Conservation (phyloP, 805 yeast genomes). For the Lipomyces orientalis region DNA sequence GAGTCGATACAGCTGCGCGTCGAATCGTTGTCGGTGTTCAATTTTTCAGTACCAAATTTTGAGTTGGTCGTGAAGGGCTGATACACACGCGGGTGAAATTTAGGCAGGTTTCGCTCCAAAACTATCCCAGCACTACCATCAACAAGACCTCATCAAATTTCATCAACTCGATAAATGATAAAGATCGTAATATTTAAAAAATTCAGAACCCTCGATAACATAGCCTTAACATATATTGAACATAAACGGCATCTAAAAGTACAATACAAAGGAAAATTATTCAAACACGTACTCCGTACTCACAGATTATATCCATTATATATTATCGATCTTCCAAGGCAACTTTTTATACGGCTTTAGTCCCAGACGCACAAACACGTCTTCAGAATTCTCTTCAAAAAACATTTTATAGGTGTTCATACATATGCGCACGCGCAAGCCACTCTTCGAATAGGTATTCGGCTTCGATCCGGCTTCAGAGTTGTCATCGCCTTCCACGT, state of each 20-base stretch:
- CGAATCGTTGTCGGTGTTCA: no score
- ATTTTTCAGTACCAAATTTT: no score
- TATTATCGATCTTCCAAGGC: slow-evolving; percentile 27
- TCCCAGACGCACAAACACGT: slow-evolving; percentile 66
- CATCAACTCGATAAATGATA: no score
- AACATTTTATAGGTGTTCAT: slow-evolving; percentile 78
- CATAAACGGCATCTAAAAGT: slow-evolving; percentile 3
- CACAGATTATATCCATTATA: neutral
- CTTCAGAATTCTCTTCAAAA: slow-evolving; percentile 79
- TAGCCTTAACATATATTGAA: neutral
- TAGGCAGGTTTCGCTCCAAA: no score
- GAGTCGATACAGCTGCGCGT: no score
- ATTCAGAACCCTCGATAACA: no score
- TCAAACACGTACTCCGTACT: neutral
- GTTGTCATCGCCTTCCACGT: slow-evolving; percentile 34
- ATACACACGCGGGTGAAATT: no score
- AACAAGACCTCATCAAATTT: no score
- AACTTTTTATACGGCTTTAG: slow-evolving; percentile 26
- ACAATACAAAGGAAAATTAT: neutral
- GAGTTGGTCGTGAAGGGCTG: no score
- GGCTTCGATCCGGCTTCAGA: slow-evolving; percentile 25
- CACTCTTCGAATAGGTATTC: slow-evolving; percentile 50
- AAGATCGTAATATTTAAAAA: no score
- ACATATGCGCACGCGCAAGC: slow-evolving; percentile 77
- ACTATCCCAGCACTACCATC: no score